Evolutionary conservation across 2,329 filamentous ascomycete species (phyloP).

Genomic region (Colletotrichum abscissum): DNA sequence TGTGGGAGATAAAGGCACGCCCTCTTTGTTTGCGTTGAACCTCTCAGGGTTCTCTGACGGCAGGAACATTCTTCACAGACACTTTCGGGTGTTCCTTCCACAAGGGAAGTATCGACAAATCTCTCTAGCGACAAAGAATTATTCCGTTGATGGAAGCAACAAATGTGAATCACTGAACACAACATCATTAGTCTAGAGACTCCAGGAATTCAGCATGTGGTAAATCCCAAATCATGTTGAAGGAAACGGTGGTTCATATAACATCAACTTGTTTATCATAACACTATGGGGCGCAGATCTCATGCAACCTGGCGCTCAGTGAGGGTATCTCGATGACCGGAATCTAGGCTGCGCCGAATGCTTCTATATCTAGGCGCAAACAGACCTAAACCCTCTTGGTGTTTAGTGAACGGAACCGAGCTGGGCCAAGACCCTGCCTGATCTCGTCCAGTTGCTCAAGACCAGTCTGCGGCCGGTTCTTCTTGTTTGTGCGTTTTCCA

Average conservation of each 20-base stretch:
- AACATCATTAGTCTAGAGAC: not conserved
- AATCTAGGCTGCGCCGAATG: slow-evolving; percentile 12
- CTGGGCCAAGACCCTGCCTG: slow-evolving; percentile 80
- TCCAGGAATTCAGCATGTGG: not conserved
- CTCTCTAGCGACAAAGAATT: no score
- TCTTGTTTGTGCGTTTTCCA: slow-evolving; percentile 81
- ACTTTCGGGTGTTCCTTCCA: not conserved
- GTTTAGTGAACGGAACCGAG: slow-evolving; percentile 62
- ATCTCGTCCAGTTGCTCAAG: slow-evolving; percentile 94
- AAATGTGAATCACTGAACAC: no score
- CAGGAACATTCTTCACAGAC: not conserved
- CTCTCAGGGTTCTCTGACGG: no score
- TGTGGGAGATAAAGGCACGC: not conserved
- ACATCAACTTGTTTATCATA: slow-evolving; percentile 29
- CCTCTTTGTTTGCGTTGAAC: not conserved
- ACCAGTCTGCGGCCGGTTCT: slow-evolving; percentile 83
- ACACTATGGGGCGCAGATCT: slow-evolving; percentile 5
- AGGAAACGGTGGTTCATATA: not conserved
- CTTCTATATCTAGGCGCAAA: not conserved
- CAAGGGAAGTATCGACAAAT: no score
- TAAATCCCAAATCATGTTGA: not conserved
- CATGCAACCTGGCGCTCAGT: slow-evolving; percentile 13
- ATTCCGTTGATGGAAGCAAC: no score
- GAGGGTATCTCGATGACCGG: slow-evolving; percentile 28
- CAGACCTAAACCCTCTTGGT: not conserved